Conservation (phyloP, 805 yeast genomes). For the Wickerhamiella vanderwaltii region DNA sequence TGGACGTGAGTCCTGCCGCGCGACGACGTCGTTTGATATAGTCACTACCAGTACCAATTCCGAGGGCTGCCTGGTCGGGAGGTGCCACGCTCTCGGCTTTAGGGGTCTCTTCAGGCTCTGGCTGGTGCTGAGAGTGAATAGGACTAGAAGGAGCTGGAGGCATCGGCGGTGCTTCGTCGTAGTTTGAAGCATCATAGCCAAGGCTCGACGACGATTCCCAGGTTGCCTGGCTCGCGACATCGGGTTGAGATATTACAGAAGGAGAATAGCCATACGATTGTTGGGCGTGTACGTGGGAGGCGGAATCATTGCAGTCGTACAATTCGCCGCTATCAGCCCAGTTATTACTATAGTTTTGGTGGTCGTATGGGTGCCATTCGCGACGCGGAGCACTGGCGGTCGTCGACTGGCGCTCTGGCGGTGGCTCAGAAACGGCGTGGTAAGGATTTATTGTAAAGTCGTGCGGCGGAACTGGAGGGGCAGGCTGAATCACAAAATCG, state of each 20-base stretch:
- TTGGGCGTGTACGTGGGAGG: not conserved
- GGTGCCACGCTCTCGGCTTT: constrained; percentile 1
- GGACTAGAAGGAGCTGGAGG: not conserved
- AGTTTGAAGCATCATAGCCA: not conserved
- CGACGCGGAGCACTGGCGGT: constrained; percentile 9
- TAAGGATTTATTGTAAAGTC: constrained; percentile 18
- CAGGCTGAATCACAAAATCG: constrained; percentile 15
- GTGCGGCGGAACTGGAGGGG: constrained; percentile 10
- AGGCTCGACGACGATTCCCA: constrained; percentile 5
- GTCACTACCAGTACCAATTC: constrained; percentile 25
- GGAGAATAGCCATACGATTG: constrained; percentile 3
- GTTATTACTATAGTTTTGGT: not conserved
- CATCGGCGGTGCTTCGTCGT: not conserved
- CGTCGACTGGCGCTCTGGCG: constrained; percentile 1
- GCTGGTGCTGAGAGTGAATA: no score
- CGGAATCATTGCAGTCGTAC: not conserved
- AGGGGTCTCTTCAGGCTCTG: not conserved
- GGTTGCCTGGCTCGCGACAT: constrained; percentile 1
- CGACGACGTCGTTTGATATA: constrained; percentile 24
- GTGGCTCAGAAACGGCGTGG: constrained; percentile 16
- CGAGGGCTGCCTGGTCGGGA: constrained; percentile 12
- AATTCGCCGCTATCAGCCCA: not conserved
- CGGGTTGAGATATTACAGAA: not conserved
- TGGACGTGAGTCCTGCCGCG: constrained; percentile 25
- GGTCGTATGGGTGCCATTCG: constrained; percentile 8